Evolutionary conservation across 2,329 filamentous ascomycete genomes (phyloP), one percentile per base, ranked within the genome.

Genomic region (Neospermospora avenae): DNA sequence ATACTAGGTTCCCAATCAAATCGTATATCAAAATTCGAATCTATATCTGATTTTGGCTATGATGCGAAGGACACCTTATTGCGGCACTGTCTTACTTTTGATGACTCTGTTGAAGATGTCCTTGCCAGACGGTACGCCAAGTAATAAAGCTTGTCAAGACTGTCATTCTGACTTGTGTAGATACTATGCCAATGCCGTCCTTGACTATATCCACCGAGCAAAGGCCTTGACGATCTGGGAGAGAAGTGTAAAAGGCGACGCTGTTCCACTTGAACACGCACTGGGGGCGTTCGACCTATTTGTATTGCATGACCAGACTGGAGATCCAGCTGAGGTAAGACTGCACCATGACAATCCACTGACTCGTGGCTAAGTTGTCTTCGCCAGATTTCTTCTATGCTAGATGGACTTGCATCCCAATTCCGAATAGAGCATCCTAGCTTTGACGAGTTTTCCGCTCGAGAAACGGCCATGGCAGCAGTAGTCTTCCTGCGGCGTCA

Each of bases 201-300:
- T 98, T 46, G 87, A 88, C 66, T 88, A 87, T 69, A 87, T 98
- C 55, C 90, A 98, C 73, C 85, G 93, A 63, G 84, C 84, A 64
- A 83, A 89, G 58, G 93, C 92, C 7, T 81, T 98, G 58, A 81
- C 87, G 44, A 84, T 90, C 71, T 98, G 93, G 93, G 77, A 77
- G 63, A 80, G 80, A 57, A 66, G 90, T 56, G 75, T 72, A 11
- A 70, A 61, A 25, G 77, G 80, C 5, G 78, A 82, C 56, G 74
- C 78, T 57, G 77, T 85, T 22, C 73, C 83, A 7, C 78, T 96
- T 20, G 93, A 96, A 72, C 82, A 83, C 59, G 88, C 88, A 1
- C 77, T 98, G 16, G 89, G 87, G 20, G 89, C 88, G 14, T 96
- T 96, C 73, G 95, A 98, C 74, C 82, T 98, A 75, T 98, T 98